Base-by-base conservation (phyloP, 345 rosid species). In the Aquilaria yunnanensis region DNA sequence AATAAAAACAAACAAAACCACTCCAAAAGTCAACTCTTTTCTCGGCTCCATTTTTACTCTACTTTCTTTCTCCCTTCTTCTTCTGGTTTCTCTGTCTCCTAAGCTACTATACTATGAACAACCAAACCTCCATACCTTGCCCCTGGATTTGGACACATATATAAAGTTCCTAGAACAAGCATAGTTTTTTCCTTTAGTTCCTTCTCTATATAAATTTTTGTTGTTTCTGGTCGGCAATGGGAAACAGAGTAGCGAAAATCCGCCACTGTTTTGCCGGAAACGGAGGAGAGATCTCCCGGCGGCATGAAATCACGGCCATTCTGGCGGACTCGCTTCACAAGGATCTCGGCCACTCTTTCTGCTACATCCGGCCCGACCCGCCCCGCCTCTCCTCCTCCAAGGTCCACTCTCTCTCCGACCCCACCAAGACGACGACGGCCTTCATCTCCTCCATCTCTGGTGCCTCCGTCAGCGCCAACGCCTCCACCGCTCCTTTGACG, bases 381-480 rank as follows among this genome's bases (percentile, higher is more conserved):
- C 46, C 73, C 29, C 79, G 78, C 6, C 56, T 78, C 23, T 77
- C 83, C 43, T 72, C 76, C 48, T 69, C 83, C 69, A 72, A 82
- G 67, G 81, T 83, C 68, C 82, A 84, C 68, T 72, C 89, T 16
- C 71, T 72, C 54, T 56, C 62, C 60, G 68, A 84, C 61, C 49
- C 71, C 14, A 50, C 48, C 2, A 72, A 63, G 0, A 67, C 78
- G 54, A 76, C 88, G 43, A 78, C 95, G 46, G 83, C 90, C 76
- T 82, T 83, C 5, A 85, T 94, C 76, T 82, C 83, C 5, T 66
- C 92, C 33, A 94, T 94, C 54, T 86, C 99, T 76, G 99, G 99
- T 30, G 97, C 99, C 16, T 94, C 96, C 23, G 82, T 90, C 57
- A 82, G 99, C 60, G 97, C 99, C 61, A 94, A 94, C 77, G 73